Percentiles rank a stretch among this genome's conserved stretches.
Conservation (phyloP, 1,139 yeast species). For the Pneumocystis sp. region DNA sequence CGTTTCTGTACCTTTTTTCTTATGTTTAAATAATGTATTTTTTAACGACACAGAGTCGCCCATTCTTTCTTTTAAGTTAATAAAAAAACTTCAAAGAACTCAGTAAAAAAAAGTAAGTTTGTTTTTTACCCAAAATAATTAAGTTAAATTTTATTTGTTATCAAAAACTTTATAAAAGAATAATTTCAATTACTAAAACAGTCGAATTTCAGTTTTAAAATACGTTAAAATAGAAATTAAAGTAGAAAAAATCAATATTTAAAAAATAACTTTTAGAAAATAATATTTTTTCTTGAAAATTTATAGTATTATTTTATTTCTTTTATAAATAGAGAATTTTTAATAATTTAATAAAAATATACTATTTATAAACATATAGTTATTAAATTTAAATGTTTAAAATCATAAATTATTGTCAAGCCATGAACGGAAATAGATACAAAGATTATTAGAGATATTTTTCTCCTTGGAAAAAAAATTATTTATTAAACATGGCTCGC, state of each 20-base stretch:
- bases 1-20: background rate
- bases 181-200: background rate
- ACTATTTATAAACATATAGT: background rate
- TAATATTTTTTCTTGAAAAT: background rate
- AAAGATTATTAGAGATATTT: background rate
- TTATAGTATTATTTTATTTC: background rate
- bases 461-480: slow-evolving; percentile 16
- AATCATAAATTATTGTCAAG: background rate
- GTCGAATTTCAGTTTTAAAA: background rate
- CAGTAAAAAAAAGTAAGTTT: background rate
- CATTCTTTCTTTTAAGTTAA: background rate
- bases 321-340: background rate
- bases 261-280: no score
- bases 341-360: background rate
- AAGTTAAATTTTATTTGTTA: no score
- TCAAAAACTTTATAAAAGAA: background rate
- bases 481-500: slow-evolving; percentile 25
- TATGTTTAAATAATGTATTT: background rate
- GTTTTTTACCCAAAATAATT: background rate
- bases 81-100: background rate
- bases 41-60: background rate
- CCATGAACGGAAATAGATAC: background rate
- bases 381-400: background rate
- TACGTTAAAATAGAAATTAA: background rate
- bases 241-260: no score